Percentiles rank a stretch among this genome's conserved stretches.
phyloP scores from a whole-genome alignment of 352 stramenopile species.

The Pythium aquatile region DNA sequence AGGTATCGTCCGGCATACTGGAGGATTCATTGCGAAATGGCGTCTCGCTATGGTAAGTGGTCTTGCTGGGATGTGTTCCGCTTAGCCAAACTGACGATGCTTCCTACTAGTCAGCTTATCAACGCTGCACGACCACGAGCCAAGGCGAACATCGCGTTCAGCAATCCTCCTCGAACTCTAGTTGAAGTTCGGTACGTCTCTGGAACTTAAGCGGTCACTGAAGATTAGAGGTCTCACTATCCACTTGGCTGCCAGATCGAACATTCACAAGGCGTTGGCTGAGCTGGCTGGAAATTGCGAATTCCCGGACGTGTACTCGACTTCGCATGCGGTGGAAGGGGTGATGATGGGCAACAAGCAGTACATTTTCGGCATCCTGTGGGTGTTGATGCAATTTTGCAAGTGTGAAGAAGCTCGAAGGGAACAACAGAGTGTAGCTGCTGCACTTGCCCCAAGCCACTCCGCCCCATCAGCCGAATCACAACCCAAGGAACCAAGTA shows the following conservation, averaged over 20 bases:
- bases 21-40: slow-evolving; percentile 42
- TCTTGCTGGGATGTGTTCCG: no score
- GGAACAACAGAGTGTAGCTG: not conserved
- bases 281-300: not conserved
- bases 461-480: not conserved
- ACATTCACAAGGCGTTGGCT: slow-evolving; percentile 3
- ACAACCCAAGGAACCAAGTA: not conserved
- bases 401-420: not conserved
- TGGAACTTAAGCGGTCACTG: no score
- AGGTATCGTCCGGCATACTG: slow-evolving; percentile 26
- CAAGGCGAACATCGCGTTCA: not conserved
- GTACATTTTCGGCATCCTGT: slow-evolving; percentile 45
- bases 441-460: not conserved
- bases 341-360: slow-evolving; percentile 49
- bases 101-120: slow-evolving; percentile 7
- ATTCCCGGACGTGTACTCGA: slow-evolving; percentile 22
- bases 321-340: slow-evolving; percentile 30
- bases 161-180: slow-evolving; percentile 15
- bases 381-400: slow-evolving; percentile 46
- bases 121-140: not conserved
- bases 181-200: slow-evolving; percentile 18
- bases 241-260: slow-evolving; percentile 3
- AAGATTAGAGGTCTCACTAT: no score
- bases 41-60: slow-evolving; percentile 36
- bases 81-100: not conserved